These are phyloP conservation scores for Xylariaceae sp. DNA, from an alignment of 2,329 filamentous ascomycete species.

Conservation along the genomic window DNA sequence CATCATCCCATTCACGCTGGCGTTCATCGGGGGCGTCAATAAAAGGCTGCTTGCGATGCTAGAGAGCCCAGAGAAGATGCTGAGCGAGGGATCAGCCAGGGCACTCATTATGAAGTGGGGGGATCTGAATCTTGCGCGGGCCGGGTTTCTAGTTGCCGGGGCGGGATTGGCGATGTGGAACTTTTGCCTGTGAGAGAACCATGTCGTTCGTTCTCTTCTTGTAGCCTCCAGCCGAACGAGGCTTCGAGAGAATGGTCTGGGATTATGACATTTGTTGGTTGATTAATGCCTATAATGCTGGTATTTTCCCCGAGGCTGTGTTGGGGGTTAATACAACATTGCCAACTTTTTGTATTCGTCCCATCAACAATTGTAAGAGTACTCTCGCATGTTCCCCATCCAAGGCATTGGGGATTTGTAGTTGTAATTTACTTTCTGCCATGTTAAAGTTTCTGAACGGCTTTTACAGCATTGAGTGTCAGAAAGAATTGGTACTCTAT, in stretches of 20 bases:
- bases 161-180: slow-evolving; percentile 30
- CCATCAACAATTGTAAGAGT: background rate
- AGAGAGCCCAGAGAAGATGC: slow-evolving; percentile 16
- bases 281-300: background rate
- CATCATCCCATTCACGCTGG: slow-evolving; percentile 22
- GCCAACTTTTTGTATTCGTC: too few species aligned
- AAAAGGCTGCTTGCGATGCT: slow-evolving; percentile 14
- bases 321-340: background rate
- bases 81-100: slow-evolving; percentile 24
- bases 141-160: slow-evolving; percentile 26
- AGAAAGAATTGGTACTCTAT: too few species aligned
- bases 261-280: background rate
- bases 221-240: background rate
- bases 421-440: too few species aligned
- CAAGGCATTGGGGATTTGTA: too few species aligned
- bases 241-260: background rate
- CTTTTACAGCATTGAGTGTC: too few species aligned
- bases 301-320: slow-evolving; percentile 2
- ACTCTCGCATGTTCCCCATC: too few species aligned
- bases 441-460: too few species aligned
- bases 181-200: slow-evolving; percentile 15
- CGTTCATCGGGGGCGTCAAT: slow-evolving; percentile 20
- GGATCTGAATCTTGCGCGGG: slow-evolving; percentile 25
- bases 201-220: too few species aligned
- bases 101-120: slow-evolving; percentile 28